Percentiles rank a stretch among this genome's conserved stretches.
phyloP scores from a whole-genome alignment of 2,329 filamentous ascomycete species.

The Aureobasidium pullulans region DNA sequence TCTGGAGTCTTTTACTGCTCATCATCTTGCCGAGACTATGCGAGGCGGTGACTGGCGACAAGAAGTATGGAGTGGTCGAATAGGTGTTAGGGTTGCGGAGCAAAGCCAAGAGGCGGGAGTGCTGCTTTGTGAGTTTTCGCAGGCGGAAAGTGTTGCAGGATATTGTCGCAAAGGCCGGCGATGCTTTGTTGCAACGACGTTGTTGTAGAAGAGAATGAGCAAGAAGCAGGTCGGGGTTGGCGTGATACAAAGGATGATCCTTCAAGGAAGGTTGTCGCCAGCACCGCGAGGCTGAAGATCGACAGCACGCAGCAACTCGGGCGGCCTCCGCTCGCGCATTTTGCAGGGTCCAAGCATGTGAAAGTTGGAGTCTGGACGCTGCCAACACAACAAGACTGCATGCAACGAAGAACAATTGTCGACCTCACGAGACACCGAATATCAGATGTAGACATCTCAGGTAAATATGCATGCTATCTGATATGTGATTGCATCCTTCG shows the following conservation, averaged over 20 bases:
- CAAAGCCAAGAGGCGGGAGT: neutral
- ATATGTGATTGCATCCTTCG: no score
- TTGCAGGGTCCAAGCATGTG: conserved; percentile 7
- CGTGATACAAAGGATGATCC: neutral
- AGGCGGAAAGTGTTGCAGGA: neutral
- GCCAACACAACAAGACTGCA: no score
- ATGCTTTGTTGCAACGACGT: neutral
- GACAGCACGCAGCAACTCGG: neutral
- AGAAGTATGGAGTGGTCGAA: neutral
- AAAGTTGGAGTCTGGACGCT: neutral
- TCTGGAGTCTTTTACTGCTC: conserved; percentile 35
- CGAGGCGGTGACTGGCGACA: neutral
- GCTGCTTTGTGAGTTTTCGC: neutral
- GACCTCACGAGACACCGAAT: no score
- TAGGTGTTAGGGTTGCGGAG: neutral
- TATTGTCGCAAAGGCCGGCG: neutral
- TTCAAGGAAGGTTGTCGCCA: neutral
- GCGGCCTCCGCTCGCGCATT: neutral
- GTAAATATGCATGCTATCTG: no score
- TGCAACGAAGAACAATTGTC: no score
- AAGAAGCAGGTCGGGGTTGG: neutral
- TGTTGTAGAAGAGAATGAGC: neutral
- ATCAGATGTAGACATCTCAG: no score
- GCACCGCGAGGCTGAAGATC: neutral
- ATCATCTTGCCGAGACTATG: conserved; percentile 20